phyloP scores from a whole-genome alignment of 1,284 basidiomycete genomes.

The Pholiota adiposa region DNA sequence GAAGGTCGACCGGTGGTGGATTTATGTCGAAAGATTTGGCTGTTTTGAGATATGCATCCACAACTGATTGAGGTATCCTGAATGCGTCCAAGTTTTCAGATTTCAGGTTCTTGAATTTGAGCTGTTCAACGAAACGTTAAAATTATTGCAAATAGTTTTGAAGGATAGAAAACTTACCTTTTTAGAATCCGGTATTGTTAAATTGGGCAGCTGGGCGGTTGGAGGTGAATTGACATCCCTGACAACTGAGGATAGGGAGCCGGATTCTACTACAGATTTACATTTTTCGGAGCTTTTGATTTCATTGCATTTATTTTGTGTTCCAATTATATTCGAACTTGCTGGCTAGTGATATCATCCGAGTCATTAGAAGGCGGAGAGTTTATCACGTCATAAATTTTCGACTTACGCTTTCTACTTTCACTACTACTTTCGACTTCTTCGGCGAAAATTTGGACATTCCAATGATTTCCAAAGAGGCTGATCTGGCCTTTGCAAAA shows the following conservation, averaged over 20 bases:
- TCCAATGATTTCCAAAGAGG: neutral
- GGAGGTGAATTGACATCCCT: neutral
- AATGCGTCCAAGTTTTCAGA: neutral
- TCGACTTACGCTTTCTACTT: neutral
- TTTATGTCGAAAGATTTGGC: too few species aligned
- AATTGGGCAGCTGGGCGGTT: neutral
- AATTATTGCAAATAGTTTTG: neutral
- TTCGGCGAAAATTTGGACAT: neutral
- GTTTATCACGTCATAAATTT: neutral
- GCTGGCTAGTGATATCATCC: neutral
- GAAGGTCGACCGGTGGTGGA: too few species aligned
- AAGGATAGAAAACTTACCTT: neutral
- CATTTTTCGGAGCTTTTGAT: neutral
- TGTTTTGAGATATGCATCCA: too few species aligned
- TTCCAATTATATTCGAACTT: neutral
- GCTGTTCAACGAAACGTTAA: neutral
- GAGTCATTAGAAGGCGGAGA: neutral
- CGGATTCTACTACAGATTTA: neutral
- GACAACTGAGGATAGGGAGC: neutral
- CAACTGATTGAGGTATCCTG: too few species aligned
- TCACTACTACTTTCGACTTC: neutral
- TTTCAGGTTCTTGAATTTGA: neutral
- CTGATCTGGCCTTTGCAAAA: neutral
- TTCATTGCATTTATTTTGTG: neutral
- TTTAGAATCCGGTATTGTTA: neutral